These are phyloP conservation scores for Fusarium torreyae DNA, from an alignment of 2,329 filamentous ascomycete genomes.

Conservation along the genomic window DNA sequence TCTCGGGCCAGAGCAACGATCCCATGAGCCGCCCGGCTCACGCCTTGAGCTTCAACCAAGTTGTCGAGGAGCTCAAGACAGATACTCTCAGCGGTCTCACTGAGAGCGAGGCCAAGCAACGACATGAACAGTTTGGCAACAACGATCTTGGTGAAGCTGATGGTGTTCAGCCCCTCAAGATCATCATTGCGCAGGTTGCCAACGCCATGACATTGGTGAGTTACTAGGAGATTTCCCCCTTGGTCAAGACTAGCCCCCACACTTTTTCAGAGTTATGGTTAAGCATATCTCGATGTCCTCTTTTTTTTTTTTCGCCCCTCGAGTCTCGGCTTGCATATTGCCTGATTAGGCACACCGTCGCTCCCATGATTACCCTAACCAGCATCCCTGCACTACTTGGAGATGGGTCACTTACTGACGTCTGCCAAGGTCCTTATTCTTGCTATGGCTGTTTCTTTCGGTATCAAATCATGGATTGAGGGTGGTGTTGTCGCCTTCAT, in stretches of 20 bases:
- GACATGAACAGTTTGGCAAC: conserved; percentile 68
- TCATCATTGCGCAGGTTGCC: conserved; percentile 74
- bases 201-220: conserved; percentile 78
- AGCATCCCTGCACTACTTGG: conserved; percentile 16
- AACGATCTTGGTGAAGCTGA: conserved; percentile 68
- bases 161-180: conserved; percentile 69
- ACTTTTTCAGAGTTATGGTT: conserved; percentile 11
- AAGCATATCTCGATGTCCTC: conserved; percentile 33
- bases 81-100: conserved; percentile 69
- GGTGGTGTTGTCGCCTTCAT: conserved; percentile 71
- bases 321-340: conserved; percentile 44
- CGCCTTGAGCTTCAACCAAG: conserved; percentile 63
- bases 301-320: conserved; percentile 54
- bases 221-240: conserved; percentile 1
- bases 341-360: conserved; percentile 60
- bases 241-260: conserved; percentile 19
- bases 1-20: conserved; percentile 55
- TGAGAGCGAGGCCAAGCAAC: conserved; percentile 63
- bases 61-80: conserved; percentile 67
- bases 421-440: conserved; percentile 64
- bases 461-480: conserved; percentile 72
- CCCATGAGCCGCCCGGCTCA: conserved; percentile 71
- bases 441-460: conserved; percentile 71
- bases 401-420: conserved; percentile 32
- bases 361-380: conserved; percentile 58